Base-by-base conservation (phyloP, 805 yeast genomes). In the Schizosaccharomyces japonicus region DNA sequence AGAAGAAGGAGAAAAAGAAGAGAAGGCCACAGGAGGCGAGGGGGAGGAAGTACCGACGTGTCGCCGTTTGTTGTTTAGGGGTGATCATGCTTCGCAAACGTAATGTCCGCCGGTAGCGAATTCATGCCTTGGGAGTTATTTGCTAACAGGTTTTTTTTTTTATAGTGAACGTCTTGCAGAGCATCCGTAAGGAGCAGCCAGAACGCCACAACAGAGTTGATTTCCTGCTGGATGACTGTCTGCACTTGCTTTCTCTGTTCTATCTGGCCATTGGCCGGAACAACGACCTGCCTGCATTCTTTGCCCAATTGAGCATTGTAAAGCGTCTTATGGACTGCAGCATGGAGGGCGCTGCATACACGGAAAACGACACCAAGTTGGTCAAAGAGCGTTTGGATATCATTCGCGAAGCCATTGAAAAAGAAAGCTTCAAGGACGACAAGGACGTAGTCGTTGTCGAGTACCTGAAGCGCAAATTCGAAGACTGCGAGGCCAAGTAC, bases 221-320 rank as follows among this genome's bases (percentile, higher is more conserved):
- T 57, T 66, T 73, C 7, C 69, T 80, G 8, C 67, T 82, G 39
- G 95, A 85, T 60, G 95, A 85, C 56, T 81, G 80, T 21, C 83
- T 87, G 68, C 95, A 87, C 60, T 64, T 90, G 45, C 64, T 87
- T 42, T 79, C 94, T 11, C 67, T 90, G 47, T 79, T 90, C 53
- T 82, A 85, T 61, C 73, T 87, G 57, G 82, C 96, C 1, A 90
- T 92, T 50, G 99, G 99, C 2, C 66, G 83, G 55, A 79, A 80
- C 44, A 78, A 83, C 54, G 72, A 83, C 31, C 94, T 95, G 1
- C 94, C 96, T 1, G 94, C 95, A 3, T 81, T 94, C 1, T 90
- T 80, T 62, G 87, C 94, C 4, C 80, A 93, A 2, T 64, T 87
- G 39, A 70, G 84, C 39, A 83, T 96, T 0, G 93, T 90, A 32